A percentile compares a stretch with the other conserved stretches of the same genome.
phyloP scores from a whole-genome alignment of 495 filamentous ascomycete species.

The Tuber indicum region DNA sequence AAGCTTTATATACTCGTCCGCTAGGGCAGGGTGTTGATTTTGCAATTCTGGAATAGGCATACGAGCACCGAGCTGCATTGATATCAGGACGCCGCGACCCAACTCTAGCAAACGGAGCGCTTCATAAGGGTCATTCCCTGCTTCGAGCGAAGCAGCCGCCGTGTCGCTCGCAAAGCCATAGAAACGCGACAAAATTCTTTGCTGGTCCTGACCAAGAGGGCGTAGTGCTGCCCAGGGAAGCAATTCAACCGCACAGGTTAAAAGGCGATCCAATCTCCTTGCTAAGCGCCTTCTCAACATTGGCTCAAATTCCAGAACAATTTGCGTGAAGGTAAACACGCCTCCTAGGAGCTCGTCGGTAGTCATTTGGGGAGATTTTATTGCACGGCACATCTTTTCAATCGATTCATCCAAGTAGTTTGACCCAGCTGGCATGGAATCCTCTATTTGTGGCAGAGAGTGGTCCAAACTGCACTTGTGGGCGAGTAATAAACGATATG shows the following conservation, averaged over 20 bases:
- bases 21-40: slow-evolving; percentile 16
- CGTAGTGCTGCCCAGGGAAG: neutral
- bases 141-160: slow-evolving; percentile 30
- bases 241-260: neutral
- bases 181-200: slow-evolving; percentile 25
- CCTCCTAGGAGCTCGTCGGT: neutral
- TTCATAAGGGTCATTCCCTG: slow-evolving; percentile 15
- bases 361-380: neutral
- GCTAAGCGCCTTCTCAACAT: neutral
- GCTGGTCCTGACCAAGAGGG: slow-evolving; percentile 27
- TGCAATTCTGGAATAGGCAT: slow-evolving; percentile 27
- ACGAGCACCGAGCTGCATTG: slow-evolving; percentile 32
- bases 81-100: slow-evolving; percentile 39
- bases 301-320: neutral
- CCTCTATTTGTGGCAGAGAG: neutral
- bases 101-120: slow-evolving; percentile 39
- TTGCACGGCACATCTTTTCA: neutral
- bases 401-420: neutral
- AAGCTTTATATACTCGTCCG: slow-evolving; percentile 7
- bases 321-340: neutral
- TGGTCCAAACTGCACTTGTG: neutral
- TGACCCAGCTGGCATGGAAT: neutral
- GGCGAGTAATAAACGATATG: neutral
- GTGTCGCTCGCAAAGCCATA: slow-evolving; percentile 33
- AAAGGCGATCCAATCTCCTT: neutral